These are phyloP conservation scores for Podaxis rugospora DNA, from an alignment of 768 basidiomycete species.

Conservation along the genomic window DNA sequence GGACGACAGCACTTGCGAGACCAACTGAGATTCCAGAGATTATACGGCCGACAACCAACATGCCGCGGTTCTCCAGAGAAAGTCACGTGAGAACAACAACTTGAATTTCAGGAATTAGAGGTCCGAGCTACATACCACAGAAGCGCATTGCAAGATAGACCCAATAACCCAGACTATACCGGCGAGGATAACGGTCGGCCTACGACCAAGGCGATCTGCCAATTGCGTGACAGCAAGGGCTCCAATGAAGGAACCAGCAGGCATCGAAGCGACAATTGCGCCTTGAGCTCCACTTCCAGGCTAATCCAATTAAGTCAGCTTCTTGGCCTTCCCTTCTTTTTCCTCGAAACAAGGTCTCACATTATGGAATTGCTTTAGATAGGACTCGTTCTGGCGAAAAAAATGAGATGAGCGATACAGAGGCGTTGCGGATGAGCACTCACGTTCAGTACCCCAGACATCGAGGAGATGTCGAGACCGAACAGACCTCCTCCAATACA, in stretches of 20 bases:
- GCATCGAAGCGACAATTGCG: slow-evolving; percentile 77
- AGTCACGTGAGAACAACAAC: background rate
- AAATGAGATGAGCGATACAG: background rate
- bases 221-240: slow-evolving; percentile 58
- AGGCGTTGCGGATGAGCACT: slow-evolving; percentile 1
- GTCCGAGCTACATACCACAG: slow-evolving; percentile 28
- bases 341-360: slow-evolving; percentile 20
- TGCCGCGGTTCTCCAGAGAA: slow-evolving; percentile 54
- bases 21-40: slow-evolving; percentile 68
- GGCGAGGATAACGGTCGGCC: slow-evolving; percentile 59
- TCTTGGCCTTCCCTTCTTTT: background rate
- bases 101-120: background rate
- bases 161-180: slow-evolving; percentile 74
- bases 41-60: slow-evolving; percentile 69
- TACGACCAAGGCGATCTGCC: slow-evolving; percentile 64
- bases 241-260: slow-evolving; percentile 67
- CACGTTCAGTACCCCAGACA: slow-evolving; percentile 66
- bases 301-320: slow-evolving; percentile 17
- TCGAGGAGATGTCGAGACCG: slow-evolving; percentile 79
- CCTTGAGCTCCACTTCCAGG: slow-evolving; percentile 58
- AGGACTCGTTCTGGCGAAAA: slow-evolving; percentile 30
- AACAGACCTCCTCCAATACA: slow-evolving; percentile 80
- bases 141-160: slow-evolving; percentile 65
- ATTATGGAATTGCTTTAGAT: slow-evolving; percentile 29
- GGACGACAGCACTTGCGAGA: slow-evolving; percentile 61